Conservation (phyloP, 768 basidiomycete genomes). For the Clathrus columnatus region DNA sequence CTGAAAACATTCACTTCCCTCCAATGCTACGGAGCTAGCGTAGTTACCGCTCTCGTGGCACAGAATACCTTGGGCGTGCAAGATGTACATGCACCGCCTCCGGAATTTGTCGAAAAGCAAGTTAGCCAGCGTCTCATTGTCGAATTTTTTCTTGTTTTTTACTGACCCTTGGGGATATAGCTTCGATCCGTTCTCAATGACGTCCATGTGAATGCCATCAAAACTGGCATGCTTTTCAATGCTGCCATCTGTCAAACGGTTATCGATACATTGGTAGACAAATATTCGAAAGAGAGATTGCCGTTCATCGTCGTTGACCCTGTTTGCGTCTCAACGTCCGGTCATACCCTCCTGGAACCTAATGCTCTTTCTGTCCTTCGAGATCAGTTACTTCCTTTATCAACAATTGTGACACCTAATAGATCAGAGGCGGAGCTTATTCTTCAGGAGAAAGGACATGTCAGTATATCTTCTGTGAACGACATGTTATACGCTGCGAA, state of each 20-base stretch:
- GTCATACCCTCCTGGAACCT: conserved; percentile 63
- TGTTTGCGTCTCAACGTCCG: conserved; percentile 86
- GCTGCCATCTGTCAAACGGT: conserved; percentile 44
- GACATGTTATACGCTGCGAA: conserved; percentile 55
- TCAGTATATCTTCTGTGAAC: conserved; percentile 36
- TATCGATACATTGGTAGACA: conserved; percentile 37
- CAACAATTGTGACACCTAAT: conserved; percentile 77
- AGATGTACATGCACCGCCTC: conserved; percentile 56
- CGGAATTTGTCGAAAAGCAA: conserved; percentile 68
- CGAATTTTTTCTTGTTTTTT: not conserved
- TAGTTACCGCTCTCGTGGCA: conserved; percentile 77
- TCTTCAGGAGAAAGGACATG: conserved; percentile 34
- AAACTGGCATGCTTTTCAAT: conserved; percentile 85
- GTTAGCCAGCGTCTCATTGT: conserved; percentile 29
- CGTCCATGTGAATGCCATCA: conserved; percentile 62
- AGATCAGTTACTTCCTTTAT: conserved; percentile 58
- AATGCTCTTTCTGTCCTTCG: conserved; percentile 56
- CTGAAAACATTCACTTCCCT: conserved; percentile 76
- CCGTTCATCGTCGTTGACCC: conserved; percentile 77
- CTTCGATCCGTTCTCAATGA: conserved; percentile 65
- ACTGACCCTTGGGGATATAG: conserved; percentile 27
- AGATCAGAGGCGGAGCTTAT: conserved; percentile 70
- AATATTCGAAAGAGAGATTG: conserved; percentile 25
- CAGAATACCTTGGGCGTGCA: conserved; percentile 87
- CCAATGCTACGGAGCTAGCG: conserved; percentile 72